phyloP scores from a whole-genome alignment of 108 stramenopile species.

The Fragilariopsis cylindrus region DNA sequence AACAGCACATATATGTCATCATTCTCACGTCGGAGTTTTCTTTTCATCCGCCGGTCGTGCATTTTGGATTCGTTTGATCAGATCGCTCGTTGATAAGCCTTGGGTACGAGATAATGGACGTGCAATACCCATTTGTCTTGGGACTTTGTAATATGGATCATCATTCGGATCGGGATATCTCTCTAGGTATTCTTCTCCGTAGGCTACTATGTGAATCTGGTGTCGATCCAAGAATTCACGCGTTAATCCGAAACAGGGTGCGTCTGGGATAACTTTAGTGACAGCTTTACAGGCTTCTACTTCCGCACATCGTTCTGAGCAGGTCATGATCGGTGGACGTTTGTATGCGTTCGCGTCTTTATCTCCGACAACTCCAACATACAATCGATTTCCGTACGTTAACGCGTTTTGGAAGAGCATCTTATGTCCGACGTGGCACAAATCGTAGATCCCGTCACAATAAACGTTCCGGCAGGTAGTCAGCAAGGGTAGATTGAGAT shows the following conservation, averaged over 20 bases:
- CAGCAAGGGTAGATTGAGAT: slow-evolving; percentile 86
- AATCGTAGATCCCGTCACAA: slow-evolving; percentile 80
- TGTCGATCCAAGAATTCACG: slow-evolving; percentile 85
- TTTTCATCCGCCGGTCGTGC: slow-evolving; percentile 69
- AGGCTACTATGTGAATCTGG: slow-evolving; percentile 91
- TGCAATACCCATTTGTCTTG: slow-evolving; percentile 83
- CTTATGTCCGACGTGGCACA: slow-evolving; percentile 91
- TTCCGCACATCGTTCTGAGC: slow-evolving; percentile 86
- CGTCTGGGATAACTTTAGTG: slow-evolving; percentile 87
- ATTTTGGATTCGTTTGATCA: slow-evolving; percentile 80
- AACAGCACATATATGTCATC: too few relatives aligned
- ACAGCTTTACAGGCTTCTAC: slow-evolving; percentile 91
- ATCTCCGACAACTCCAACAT: slow-evolving; percentile 89
- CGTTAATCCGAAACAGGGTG: slow-evolving; percentile 87
- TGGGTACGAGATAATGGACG: slow-evolving; percentile 73
- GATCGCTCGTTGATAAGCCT: slow-evolving; percentile 80
- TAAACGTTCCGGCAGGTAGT: slow-evolving; percentile 85
- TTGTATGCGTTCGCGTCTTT: slow-evolving; percentile 85
- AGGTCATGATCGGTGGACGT: slow-evolving; percentile 88
- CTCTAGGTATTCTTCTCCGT: slow-evolving; percentile 87
- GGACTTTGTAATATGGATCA: slow-evolving; percentile 83
- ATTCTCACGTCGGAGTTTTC: slow-evolving; percentile 34
- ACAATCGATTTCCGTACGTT: slow-evolving; percentile 80
- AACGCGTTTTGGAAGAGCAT: slow-evolving; percentile 83
- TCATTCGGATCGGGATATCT: slow-evolving; percentile 84